Evolutionary conservation across 768 basidiomycete species (phyloP).

Genomic region (Termitomyces bulborhizus): DNA sequence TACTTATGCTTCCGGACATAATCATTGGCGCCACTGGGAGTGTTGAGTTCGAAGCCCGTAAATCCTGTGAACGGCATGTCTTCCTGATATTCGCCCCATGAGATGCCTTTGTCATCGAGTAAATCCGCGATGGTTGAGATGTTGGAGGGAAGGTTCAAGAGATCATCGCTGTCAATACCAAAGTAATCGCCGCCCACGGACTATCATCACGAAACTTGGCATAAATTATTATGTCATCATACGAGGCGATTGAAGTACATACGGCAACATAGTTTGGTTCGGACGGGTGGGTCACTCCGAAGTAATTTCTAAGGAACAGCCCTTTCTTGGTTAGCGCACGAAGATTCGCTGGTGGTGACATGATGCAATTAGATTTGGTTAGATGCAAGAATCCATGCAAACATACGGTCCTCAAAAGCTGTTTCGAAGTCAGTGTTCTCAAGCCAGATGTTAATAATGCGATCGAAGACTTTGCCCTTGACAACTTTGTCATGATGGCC

Average conservation of each 20-base stretch:
- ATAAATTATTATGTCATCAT: constrained; percentile 10
- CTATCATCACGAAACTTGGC: neutral
- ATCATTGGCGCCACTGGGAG: constrained; percentile 17
- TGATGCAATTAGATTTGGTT: neutral
- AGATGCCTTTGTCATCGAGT: constrained; percentile 48
- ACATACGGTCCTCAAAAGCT: constrained; percentile 20
- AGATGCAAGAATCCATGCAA: neutral
- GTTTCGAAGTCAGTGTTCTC: constrained; percentile 52
- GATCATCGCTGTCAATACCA: constrained; percentile 35
- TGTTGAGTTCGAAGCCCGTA: constrained; percentile 28
- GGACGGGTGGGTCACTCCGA: constrained; percentile 50
- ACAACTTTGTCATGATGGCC: neutral
- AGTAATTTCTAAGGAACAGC: constrained; percentile 39
- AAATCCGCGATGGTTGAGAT: constrained; percentile 56
- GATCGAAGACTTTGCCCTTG: constrained; percentile 24
- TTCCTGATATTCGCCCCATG: constrained; percentile 61
- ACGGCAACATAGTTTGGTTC: constrained; percentile 53
- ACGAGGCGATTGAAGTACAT: constrained; percentile 5
- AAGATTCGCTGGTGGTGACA: constrained; percentile 17
- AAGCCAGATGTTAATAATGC: constrained; percentile 44
- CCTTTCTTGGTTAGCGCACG: constrained; percentile 40
- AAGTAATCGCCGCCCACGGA: constrained; percentile 20
- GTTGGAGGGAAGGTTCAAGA: constrained; percentile 33
- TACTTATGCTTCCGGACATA: constrained; percentile 28
- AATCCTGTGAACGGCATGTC: constrained; percentile 48